These are phyloP conservation scores for Tricholoma matsutake DNA, from an alignment of 768 basidiomycete species.

Conservation along the genomic window DNA sequence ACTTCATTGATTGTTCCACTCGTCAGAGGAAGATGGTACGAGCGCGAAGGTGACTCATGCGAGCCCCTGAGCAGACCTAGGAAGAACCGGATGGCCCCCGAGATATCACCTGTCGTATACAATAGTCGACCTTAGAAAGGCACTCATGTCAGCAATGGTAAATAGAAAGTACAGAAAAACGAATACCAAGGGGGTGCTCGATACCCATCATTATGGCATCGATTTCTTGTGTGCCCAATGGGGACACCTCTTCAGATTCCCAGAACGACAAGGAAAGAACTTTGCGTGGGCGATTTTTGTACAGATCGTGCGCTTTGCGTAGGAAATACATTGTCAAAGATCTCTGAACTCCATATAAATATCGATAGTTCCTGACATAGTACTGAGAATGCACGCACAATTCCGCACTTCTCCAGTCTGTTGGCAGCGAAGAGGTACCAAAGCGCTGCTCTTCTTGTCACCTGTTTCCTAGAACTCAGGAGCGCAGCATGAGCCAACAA, in stretches of 20 bases:
- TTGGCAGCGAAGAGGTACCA: slow-evolving; percentile 81
- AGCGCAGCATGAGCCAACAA: slow-evolving; percentile 78
- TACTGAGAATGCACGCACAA: slow-evolving; percentile 48
- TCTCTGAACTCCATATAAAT: slow-evolving; percentile 50
- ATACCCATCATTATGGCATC: slow-evolving; percentile 68
- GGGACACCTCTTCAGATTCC: slow-evolving; percentile 59
- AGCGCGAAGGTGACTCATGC: slow-evolving; percentile 3
- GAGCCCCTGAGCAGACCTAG: slow-evolving; percentile 60
- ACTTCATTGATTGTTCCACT: slow-evolving; percentile 18
- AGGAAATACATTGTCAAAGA: slow-evolving; percentile 81
- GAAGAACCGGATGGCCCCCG: slow-evolving; percentile 75
- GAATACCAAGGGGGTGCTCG: slow-evolving; percentile 73
- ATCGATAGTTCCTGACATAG: slow-evolving; percentile 2
- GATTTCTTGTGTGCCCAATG: slow-evolving; percentile 42
- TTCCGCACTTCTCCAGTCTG: slow-evolving; percentile 78
- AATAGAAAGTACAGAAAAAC: background rate
- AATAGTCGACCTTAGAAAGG: slow-evolving; percentile 64
- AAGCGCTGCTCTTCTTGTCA: slow-evolving; percentile 63
- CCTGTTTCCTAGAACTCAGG: slow-evolving; percentile 55
- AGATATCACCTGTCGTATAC: slow-evolving; percentile 86
- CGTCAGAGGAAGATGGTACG: slow-evolving; percentile 7
- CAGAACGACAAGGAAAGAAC: slow-evolving; percentile 77
- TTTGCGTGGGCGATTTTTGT: slow-evolving; percentile 47
- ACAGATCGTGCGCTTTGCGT: slow-evolving; percentile 65
- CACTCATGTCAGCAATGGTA: background rate